These are phyloP conservation scores for Penicillium soppii DNA, from an alignment of 495 filamentous ascomycete genomes.

Conservation along the genomic window DNA sequence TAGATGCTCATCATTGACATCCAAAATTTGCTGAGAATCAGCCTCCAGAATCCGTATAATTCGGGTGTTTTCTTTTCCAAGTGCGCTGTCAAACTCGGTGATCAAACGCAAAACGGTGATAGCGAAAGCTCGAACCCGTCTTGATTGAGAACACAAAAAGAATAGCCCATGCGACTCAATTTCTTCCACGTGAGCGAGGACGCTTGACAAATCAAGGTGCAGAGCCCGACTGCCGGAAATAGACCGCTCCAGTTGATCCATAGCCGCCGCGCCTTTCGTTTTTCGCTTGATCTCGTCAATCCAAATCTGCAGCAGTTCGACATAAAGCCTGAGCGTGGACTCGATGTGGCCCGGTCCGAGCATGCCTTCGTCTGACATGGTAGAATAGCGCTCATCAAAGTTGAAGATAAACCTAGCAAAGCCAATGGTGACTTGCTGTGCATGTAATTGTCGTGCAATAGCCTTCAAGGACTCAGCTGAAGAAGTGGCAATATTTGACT, in stretches of 20 bases:
- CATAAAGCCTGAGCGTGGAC: constrained; percentile 86
- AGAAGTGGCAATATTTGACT: constrained; percentile 86
- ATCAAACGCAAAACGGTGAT: constrained; percentile 90
- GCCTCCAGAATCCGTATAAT: constrained; percentile 91
- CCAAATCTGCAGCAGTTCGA: constrained; percentile 93
- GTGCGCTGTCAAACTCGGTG: constrained; percentile 87
- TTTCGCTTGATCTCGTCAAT: constrained; percentile 93
- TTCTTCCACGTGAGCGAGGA: constrained; percentile 91
- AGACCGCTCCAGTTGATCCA: constrained; percentile 57
- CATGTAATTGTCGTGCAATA: constrained; percentile 89
- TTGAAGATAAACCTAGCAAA: constrained; percentile 97
- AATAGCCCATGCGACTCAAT: constrained; percentile 98
- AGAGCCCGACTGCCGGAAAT: constrained; percentile 58
- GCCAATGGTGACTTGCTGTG: constrained; percentile 93
- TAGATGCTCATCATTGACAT: constrained; percentile 88
- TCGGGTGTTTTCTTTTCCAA: constrained; percentile 75
- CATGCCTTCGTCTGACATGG: constrained; percentile 98
- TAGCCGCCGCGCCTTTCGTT: constrained; percentile 66
- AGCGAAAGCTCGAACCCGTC: constrained; percentile 82
- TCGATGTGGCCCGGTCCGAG: constrained; percentile 94
- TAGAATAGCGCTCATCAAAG: constrained; percentile 94
- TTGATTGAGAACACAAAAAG: constrained; percentile 94
- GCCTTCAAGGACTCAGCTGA: constrained; percentile 92
- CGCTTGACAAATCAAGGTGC: constrained; percentile 81
- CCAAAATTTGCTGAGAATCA: constrained; percentile 83